Evolutionary conservation across 2,329 filamentous ascomycete genomes (phyloP), one percentile per base, ranked within the genome.

Genomic region (Trichothecium sympodiale): DNA sequence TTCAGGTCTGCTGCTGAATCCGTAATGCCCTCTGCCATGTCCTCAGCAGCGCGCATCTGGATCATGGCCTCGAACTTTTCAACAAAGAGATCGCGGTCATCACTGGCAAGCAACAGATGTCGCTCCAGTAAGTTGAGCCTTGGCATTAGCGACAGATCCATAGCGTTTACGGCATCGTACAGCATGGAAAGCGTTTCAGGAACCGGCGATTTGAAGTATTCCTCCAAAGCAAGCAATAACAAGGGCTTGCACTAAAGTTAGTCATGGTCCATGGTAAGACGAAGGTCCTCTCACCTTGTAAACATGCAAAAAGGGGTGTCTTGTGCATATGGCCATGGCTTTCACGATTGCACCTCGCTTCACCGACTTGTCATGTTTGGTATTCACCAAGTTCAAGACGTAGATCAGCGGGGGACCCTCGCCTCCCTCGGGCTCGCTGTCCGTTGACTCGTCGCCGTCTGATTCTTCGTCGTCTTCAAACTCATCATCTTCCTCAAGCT

Each of bases 11-110:
- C 38, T 27, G 43, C 33, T 17, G 46, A 45, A 46, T 69, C 55
- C 30, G 59, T 35, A 36, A 60, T 41, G 51, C 56, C 54, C 15
- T 63, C 64, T 14, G 60, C 62, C 31, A 63, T 60, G 43, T 77
- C 83, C 43, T 85, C 77, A 10, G 71, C 71, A 56, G 86, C 77
- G 29, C 85, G 77, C 60, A 84, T 83, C 45, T 88, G 76, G 38
- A 94, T 83, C 79, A 96, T 94, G 43, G 82, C 78, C 57, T 95
- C 87, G 49, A 98, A 98, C 54, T 96, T 98, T 54, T 98, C 91
- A 23, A 95, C 75, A 52, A 98, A 98, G 48, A 98, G 76, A 54
- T 98, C 91, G 54, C 93, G 94, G 48, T 87, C 88, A 48, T 95
- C 88, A 53, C 82, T 94, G 8, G 84, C 79, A 54, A 94, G 86